Conservation (phyloP, 179 eudicot genomes). For the Drosera spatulata region DNA sequence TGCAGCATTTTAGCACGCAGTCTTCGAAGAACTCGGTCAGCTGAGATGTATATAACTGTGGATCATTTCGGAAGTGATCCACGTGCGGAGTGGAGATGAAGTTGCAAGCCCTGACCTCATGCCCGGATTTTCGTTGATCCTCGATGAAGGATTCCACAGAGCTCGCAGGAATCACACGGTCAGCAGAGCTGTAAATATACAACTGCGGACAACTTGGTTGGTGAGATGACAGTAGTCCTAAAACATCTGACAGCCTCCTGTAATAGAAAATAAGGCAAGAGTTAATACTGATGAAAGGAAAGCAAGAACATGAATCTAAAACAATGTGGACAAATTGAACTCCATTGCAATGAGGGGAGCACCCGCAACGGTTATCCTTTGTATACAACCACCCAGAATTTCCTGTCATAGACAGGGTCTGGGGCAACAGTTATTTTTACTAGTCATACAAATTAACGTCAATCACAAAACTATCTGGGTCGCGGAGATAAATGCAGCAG, state of each 20-base stretch:
- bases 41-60: conserved; percentile 69
- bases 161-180: conserved; percentile 71
- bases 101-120: conserved; percentile 77
- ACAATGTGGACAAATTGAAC: background rate
- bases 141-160: conserved; percentile 78
- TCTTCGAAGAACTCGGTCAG: conserved; percentile 79
- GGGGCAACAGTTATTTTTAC: no score
- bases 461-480: no score
- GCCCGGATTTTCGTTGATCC: conserved; percentile 65
- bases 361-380: no score
- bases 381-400: no score
- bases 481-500: no score
- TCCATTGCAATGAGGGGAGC: no score
- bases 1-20: conserved; percentile 65
- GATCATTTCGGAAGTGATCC: conserved; percentile 89
- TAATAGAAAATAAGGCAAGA: background rate
- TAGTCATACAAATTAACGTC: no score
- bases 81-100: conserved; percentile 91
- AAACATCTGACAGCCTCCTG: conserved; percentile 85
- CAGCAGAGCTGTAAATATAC: conserved; percentile 90
- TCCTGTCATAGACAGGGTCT: no score
- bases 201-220: conserved; percentile 93
- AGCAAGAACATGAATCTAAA: background rate
- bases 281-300: background rate
- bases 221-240: conserved; percentile 44